A percentile compares a stretch with the other conserved stretches of the same genome.
These are phyloP conservation scores for Setomelanomma holmii DNA, from an alignment of 2,329 filamentous ascomycete genomes.

Conservation along the genomic window DNA sequence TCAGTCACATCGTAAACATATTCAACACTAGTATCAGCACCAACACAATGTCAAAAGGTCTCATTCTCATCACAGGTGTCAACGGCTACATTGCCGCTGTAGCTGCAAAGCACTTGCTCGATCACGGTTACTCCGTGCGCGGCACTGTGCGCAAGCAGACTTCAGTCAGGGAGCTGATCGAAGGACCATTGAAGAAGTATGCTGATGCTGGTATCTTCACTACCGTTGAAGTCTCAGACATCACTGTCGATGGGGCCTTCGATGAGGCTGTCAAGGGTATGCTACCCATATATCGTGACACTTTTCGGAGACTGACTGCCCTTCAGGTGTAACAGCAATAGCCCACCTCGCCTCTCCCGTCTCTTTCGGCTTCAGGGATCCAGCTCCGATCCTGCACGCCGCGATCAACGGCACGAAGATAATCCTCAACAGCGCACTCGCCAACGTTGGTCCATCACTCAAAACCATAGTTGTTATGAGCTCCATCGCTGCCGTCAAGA, in stretches of 20 bases:
- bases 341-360: conserved; percentile 30
- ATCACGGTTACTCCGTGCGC: conserved; percentile 37
- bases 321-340: conserved; percentile 25
- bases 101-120: conserved; percentile 33
- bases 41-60: conserved; percentile 23
- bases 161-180: conserved; percentile 21
- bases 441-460: conserved; percentile 31
- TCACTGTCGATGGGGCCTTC: conserved; percentile 34
- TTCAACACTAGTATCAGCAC: not conserved
- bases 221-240: conserved; percentile 35
- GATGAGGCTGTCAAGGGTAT: conserved; percentile 35
- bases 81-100: conserved; percentile 38
- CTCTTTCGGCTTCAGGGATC: conserved; percentile 26
- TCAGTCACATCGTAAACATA: not conserved
- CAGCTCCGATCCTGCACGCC: conserved; percentile 27
- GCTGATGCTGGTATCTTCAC: conserved; percentile 23
- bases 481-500: conserved; percentile 23
- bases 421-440: conserved; percentile 24
- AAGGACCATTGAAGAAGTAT: conserved; percentile 27
- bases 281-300: too few relatives aligned
- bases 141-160: conserved; percentile 36
- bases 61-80: conserved; percentile 33
- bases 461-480: conserved; percentile 37
- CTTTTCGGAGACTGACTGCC: not conserved
- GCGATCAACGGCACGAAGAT: conserved; percentile 28